A percentile compares a stretch with the other conserved stretches of the same genome.
phyloP scores from a whole-genome alignment of 495 filamentous ascomycete genomes.

The Penicillium argentinense region DNA sequence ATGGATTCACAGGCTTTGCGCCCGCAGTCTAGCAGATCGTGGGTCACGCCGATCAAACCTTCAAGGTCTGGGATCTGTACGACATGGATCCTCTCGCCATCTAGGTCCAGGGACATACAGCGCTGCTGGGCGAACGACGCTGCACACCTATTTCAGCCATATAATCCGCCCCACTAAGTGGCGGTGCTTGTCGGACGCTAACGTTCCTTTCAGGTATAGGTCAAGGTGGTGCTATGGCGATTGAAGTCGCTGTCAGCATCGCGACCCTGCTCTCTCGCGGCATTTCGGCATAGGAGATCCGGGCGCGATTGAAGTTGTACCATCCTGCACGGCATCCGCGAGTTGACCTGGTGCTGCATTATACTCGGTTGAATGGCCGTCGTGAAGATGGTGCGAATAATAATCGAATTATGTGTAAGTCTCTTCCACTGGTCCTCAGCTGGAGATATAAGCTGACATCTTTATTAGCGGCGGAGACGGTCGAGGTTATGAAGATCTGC shows the following conservation, averaged over 20 bases:
- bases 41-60: slow-evolving; percentile 36
- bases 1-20: slow-evolving; percentile 47
- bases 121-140: slow-evolving; percentile 60
- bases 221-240: slow-evolving; percentile 55
- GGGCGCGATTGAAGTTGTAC: slow-evolving; percentile 52
- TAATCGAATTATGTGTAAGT: slow-evolving; percentile 10
- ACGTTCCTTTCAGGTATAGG: slow-evolving; percentile 37
- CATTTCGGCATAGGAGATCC: slow-evolving; percentile 38
- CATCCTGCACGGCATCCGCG: slow-evolving; percentile 41
- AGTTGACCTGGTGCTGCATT: slow-evolving; percentile 20
- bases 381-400: slow-evolving; percentile 5
- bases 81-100: slow-evolving; percentile 55
- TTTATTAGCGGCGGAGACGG: slow-evolving; percentile 13
- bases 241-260: slow-evolving; percentile 61
- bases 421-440: background rate
- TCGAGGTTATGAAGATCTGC: slow-evolving; percentile 15
- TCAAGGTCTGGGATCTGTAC: slow-evolving; percentile 59
- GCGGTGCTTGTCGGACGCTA: background rate
- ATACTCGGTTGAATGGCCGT: slow-evolving; percentile 12
- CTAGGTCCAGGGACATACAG: slow-evolving; percentile 47
- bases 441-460: background rate
- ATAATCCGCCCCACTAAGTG: slow-evolving; percentile 4
- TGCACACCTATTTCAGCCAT: slow-evolving; percentile 59
- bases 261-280: slow-evolving; percentile 50
- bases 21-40: slow-evolving; percentile 41